These are phyloP conservation scores for Globisporangium splendens DNA, from an alignment of 352 stramenopile species.

Conservation along the genomic window DNA sequence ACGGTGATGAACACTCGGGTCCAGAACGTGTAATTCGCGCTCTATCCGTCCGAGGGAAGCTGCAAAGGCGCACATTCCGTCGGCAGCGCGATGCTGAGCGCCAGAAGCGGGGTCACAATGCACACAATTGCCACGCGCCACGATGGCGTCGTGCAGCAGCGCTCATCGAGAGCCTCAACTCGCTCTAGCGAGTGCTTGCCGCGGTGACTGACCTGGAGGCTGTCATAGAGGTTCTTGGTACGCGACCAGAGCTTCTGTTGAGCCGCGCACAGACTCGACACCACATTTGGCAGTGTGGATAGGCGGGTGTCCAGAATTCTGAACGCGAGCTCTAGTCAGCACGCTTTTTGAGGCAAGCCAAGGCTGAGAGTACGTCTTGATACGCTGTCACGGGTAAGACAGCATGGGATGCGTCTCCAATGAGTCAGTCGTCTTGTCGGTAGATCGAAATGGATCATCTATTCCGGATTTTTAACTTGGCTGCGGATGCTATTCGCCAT, in stretches of 20 bases:
- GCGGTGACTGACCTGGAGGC: slow-evolving; percentile 26
- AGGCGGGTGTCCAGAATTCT: no score
- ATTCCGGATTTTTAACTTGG: no score
- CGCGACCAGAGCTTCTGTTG: neutral
- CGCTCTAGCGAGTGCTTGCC: slow-evolving; percentile 31
- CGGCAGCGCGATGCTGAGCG: neutral
- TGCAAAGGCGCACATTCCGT: neutral
- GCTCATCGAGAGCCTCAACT: slow-evolving; percentile 26
- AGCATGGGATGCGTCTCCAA: no score
- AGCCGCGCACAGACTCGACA: no score
- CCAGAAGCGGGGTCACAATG: slow-evolving; percentile 15
- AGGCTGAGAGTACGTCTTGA: no score
- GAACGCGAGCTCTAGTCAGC: no score
- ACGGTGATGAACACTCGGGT: neutral
- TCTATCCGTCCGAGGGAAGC: neutral
- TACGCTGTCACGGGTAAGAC: no score
- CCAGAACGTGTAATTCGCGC: neutral
- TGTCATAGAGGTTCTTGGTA: neutral
- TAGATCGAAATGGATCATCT: no score
- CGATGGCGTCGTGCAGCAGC: slow-evolving; percentile 13
- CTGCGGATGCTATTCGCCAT: no score
- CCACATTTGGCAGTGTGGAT: no score
- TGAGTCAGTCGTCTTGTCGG: no score
- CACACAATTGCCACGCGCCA: slow-evolving; percentile 13
- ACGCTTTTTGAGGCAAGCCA: no score